Evolutionary conservation across 2,329 filamentous ascomycete genomes (phyloP).

Genomic region (Neonectria magnoliae): DNA sequence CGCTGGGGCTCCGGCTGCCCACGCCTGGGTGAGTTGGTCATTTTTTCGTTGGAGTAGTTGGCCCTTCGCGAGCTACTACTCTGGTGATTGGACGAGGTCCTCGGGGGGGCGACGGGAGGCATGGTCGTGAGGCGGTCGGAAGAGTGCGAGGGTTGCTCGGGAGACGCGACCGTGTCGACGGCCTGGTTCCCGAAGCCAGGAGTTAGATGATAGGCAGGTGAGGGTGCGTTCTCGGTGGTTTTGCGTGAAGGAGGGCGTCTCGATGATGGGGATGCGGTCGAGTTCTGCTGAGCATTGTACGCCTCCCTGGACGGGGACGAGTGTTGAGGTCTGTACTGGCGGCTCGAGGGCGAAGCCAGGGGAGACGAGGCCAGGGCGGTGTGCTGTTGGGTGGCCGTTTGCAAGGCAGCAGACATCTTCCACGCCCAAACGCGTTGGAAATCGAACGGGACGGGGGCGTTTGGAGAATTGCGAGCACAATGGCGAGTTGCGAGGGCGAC

Average conservation of each 20-base stretch:
- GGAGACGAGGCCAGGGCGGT: slow-evolving; percentile 60
- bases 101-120: slow-evolving; percentile 79
- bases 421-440: slow-evolving; percentile 41
- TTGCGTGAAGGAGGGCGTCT: slow-evolving; percentile 63
- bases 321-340: slow-evolving; percentile 63
- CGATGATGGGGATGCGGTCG: slow-evolving; percentile 61
- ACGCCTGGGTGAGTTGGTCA: slow-evolving; percentile 55
- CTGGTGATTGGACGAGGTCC: slow-evolving; percentile 77
- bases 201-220: slow-evolving; percentile 48
- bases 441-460: slow-evolving; percentile 20
- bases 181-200: slow-evolving; percentile 60
- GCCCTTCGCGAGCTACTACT: slow-evolving; percentile 56
- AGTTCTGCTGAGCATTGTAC: slow-evolving; percentile 64
- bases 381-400: slow-evolving; percentile 67
- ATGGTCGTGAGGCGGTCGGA: slow-evolving; percentile 67
- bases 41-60: slow-evolving; percentile 57
- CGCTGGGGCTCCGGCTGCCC: slow-evolving; percentile 50
- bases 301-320: slow-evolving; percentile 64
- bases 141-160: slow-evolving; percentile 56
- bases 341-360: slow-evolving; percentile 59
- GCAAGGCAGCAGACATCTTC: slow-evolving; percentile 66
- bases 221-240: slow-evolving; percentile 60
- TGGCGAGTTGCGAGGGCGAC: slow-evolving; percentile 12
- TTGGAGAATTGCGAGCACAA: slow-evolving; percentile 13
- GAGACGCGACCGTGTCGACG: slow-evolving; percentile 54